These are phyloP conservation scores for Diutina neorugosa DNA, from an alignment of 1,139 yeast species.

Conservation along the genomic window DNA sequence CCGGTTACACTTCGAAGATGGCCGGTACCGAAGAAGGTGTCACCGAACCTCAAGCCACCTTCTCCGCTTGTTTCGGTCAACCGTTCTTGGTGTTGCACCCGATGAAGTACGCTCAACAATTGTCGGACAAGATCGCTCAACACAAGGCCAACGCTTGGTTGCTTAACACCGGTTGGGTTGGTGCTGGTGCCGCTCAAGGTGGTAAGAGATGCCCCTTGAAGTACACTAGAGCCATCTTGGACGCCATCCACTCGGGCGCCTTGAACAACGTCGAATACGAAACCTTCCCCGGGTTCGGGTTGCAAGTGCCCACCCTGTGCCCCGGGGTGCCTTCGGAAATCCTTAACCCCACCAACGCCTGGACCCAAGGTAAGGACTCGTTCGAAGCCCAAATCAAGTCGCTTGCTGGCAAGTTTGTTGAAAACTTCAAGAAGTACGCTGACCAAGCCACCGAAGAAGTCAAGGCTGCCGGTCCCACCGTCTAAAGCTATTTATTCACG, in stretches of 20 bases:
- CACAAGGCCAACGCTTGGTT: slow-evolving; percentile 94
- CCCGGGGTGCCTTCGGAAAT: slow-evolving; percentile 77
- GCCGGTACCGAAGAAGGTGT: slow-evolving; percentile 99
- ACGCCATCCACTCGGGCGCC: slow-evolving; percentile 89
- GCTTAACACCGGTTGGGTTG: slow-evolving; percentile 98
- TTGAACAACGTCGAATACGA: slow-evolving; percentile 74
- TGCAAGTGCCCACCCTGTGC: slow-evolving; percentile 73
- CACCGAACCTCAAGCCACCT: slow-evolving; percentile 96
- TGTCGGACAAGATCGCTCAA: slow-evolving; percentile 82
- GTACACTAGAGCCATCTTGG: slow-evolving; percentile 94
- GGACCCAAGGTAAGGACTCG: slow-evolving; percentile 63
- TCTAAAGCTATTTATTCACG: background rate
- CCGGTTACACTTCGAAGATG: slow-evolving; percentile 98
- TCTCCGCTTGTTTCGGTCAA: slow-evolving; percentile 98
- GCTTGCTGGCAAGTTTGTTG: slow-evolving; percentile 68
- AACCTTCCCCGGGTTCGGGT: slow-evolving; percentile 75
- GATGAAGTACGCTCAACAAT: slow-evolving; percentile 94
- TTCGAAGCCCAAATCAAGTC: slow-evolving; percentile 59
- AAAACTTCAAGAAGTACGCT: slow-evolving; percentile 79
- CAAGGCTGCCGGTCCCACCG: slow-evolving; percentile 77
- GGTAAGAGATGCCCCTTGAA: slow-evolving; percentile 97
- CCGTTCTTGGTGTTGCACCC: slow-evolving; percentile 98
- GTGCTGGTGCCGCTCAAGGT: slow-evolving; percentile 83
- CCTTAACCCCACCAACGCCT: slow-evolving; percentile 77
- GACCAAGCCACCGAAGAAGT: slow-evolving; percentile 80